These are phyloP conservation scores for Crithidia bombi DNA, from an alignment of 208 protist species.

Conservation along the genomic window DNA sequence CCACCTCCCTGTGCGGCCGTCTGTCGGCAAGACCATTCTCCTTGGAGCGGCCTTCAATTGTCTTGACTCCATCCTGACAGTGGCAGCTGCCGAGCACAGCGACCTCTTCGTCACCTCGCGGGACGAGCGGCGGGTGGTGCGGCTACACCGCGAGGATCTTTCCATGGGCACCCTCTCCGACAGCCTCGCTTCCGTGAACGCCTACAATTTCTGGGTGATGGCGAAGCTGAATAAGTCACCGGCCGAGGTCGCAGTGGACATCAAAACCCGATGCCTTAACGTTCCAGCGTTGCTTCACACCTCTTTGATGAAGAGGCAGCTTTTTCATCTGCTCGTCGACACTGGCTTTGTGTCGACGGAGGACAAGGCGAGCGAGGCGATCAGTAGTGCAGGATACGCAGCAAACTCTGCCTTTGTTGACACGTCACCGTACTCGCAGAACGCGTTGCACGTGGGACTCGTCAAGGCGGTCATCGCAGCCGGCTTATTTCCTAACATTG, in stretches of 20 bases:
- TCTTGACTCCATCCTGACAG: constrained; percentile 94
- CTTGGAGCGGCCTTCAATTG: constrained; percentile 91
- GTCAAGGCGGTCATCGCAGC: constrained; percentile 71
- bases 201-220: constrained; percentile 89
- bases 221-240: constrained; percentile 45
- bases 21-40: constrained; percentile 92
- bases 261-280: constrained; percentile 68
- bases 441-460: constrained; percentile 66
- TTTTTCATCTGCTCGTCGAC: constrained; percentile 59
- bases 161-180: constrained; percentile 83
- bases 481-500: constrained; percentile 71
- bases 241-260: constrained; percentile 39
- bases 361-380: not conserved
- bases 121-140: constrained; percentile 56
- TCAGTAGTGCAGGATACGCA: not conserved
- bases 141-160: constrained; percentile 78
- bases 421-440: constrained; percentile 49
- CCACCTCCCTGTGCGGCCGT: constrained; percentile 74
- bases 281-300: constrained; percentile 58
- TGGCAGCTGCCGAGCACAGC: constrained; percentile 76
- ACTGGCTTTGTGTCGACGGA: constrained; percentile 50
- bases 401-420: constrained; percentile 63
- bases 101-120: constrained; percentile 70
- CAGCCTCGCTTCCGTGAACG: constrained; percentile 84
- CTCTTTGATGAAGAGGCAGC: constrained; percentile 78